phyloP scores from a whole-genome alignment of 148 eudicot genomes.

The Fagopyrum esculentum region DNA sequence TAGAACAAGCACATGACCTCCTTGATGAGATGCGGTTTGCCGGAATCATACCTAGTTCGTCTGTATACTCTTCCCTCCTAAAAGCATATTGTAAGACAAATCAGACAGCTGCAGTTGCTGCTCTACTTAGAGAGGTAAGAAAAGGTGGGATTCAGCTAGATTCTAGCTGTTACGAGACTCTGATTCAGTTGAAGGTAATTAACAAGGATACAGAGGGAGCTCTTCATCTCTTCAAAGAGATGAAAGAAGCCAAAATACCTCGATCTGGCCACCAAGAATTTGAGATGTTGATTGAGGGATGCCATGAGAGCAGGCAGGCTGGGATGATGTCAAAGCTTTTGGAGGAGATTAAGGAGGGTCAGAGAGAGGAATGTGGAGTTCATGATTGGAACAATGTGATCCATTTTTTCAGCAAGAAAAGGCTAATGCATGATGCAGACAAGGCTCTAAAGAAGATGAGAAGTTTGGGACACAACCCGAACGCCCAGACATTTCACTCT shows the following conservation, averaged over 20 bases:
- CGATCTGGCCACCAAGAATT: constrained; percentile 47
- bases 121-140: constrained; percentile 66
- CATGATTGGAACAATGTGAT: constrained; percentile 92
- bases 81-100: constrained; percentile 81
- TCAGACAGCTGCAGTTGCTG: constrained; percentile 40
- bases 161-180: constrained; percentile 57
- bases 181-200: constrained; percentile 56
- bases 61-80: constrained; percentile 62
- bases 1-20: constrained; percentile 88
- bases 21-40: constrained; percentile 85
- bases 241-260: constrained; percentile 81
- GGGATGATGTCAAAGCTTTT: constrained; percentile 75
- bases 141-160: constrained; percentile 80
- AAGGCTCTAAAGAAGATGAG: constrained; percentile 93
- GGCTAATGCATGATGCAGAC: constrained; percentile 94
- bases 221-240: constrained; percentile 76
- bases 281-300: constrained; percentile 40
- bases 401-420: constrained; percentile 81
- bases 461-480: constrained; percentile 75
- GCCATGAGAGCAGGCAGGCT: constrained; percentile 40
- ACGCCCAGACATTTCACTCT: constrained; percentile 92
- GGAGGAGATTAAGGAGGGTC: constrained; percentile 79
- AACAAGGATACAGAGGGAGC: constrained; percentile 72
- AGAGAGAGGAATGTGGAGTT: constrained; percentile 64
- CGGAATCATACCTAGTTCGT: constrained; percentile 61